phyloP scores from a whole-genome alignment of 1,139 yeast genomes.

The Debaryomyces fabryi region DNA sequence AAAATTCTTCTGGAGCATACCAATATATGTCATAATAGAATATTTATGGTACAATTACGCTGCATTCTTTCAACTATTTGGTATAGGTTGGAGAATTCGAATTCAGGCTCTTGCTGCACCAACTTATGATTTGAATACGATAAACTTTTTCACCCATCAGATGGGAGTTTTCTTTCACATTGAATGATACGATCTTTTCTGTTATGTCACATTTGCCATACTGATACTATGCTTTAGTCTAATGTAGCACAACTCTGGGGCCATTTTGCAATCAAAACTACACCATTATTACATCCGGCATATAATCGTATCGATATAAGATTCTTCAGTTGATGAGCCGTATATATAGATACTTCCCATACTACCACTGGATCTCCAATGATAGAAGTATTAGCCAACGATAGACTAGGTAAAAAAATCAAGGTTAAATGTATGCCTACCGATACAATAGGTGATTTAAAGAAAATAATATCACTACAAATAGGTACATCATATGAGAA shows the following conservation, averaged over 20 bases:
- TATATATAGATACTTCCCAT: neutral
- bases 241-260: neutral
- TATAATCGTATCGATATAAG: neutral
- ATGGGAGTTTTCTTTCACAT: too few species aligned
- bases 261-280: constrained; percentile 1
- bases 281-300: neutral
- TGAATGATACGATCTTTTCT: too few species aligned
- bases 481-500: constrained; percentile 76
- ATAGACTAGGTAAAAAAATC: constrained; percentile 83
- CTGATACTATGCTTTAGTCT: too few species aligned
- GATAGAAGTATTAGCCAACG: constrained; percentile 39
- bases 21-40: too few species aligned
- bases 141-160: too few species aligned
- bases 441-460: constrained; percentile 91
- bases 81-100: too few species aligned
- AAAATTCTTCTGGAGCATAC: too few species aligned
- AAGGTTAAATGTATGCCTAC: constrained; percentile 82
- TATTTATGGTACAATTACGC: too few species aligned
- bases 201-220: too few species aligned
- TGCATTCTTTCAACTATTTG: too few species aligned
- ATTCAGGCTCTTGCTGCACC: too few species aligned
- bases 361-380: constrained; percentile 13
- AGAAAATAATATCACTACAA: constrained; percentile 79
- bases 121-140: too few species aligned
- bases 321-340: constrained; percentile 1